Base-by-base conservation (phyloP, 23 red algal species). In the Agarophyton chilense region DNA sequence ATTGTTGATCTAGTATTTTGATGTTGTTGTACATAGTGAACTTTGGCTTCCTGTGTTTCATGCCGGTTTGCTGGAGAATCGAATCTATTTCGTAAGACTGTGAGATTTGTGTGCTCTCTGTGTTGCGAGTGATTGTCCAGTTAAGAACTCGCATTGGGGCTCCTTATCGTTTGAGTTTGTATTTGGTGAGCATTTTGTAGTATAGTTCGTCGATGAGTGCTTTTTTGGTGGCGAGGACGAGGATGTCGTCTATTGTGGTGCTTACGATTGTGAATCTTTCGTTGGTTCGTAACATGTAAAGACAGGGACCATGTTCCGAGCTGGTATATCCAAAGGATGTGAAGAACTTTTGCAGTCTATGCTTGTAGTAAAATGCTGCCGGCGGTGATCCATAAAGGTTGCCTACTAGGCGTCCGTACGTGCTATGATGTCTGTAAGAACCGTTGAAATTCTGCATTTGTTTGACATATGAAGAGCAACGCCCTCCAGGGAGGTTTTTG, bases 311-410 rank as follows among this genome's bases (percentile, higher is more conserved):
- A 35, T 52, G 41, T 57, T 80, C 46, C 2, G 76, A 53, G 14
- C 28, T 45, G 47, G 4, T 57, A 8, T 10, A 57, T 41, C 29
- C 52, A 28, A 55, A 32, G 1, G 44, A 55, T 29, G 2, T 80
- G 14, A 80, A 22, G 52, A 35, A 52, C 5, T 22, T 57, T n/a
- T 51, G 1, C 1, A 80, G 35, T 14, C 35, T 31, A 18, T 5
- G 16, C n/a, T n/a, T 52, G 52, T 35, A 80, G 76, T 29, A 32
- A 10, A 56, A 55, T 57, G 46, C 24, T 26, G 49, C 76, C 0
- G 76, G 52, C 31, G 47, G 2, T 80, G 49, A 41, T 4, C 76
- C 76, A 31, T 80, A 80, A 0, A 80, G 76, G 76, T 80, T 80
- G 11, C 50, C 28, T 4, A 22, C 14, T 1, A 57, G 76, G 1